Evolutionary conservation across 1,284 basidiomycete genomes (phyloP).

Genomic region (Cryptococcus hybrid): DNA sequence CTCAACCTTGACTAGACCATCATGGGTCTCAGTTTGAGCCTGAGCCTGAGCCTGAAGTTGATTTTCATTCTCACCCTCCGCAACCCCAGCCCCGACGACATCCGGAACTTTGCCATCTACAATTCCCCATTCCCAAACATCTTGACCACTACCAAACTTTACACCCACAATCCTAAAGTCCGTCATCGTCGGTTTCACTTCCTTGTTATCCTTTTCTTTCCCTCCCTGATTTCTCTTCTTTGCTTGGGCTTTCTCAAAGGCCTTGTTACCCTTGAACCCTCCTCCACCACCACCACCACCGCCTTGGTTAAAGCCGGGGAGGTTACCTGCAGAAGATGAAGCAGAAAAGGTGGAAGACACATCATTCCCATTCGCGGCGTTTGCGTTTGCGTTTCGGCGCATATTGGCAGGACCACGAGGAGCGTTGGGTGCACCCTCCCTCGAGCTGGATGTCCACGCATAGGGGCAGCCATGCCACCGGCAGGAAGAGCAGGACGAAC

Average conservation of each 20-base stretch:
- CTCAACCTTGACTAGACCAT: neutral
- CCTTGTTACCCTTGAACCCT: neutral
- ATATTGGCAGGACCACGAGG: slow-evolving; percentile 27
- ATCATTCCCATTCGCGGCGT: neutral
- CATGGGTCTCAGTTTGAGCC: neutral
- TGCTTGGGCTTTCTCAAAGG: neutral
- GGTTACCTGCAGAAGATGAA: neutral
- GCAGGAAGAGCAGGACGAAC: slow-evolving; percentile 33
- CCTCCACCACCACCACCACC: neutral
- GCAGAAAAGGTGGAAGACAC: neutral
- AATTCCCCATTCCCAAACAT: slow-evolving; percentile 52
- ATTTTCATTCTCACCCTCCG: slow-evolving; percentile 11
- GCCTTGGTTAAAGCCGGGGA: neutral
- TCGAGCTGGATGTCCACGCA: slow-evolving; percentile 7
- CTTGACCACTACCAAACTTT: slow-evolving; percentile 57
- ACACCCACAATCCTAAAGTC: slow-evolving; percentile 94
- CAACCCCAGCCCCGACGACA: slow-evolving; percentile 16
- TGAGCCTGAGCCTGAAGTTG: neutral
- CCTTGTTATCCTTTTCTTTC: slow-evolving; percentile 48
- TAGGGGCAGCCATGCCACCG: slow-evolving; percentile 32
- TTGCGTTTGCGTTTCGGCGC: slow-evolving; percentile 9
- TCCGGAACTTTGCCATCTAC: slow-evolving; percentile 26
- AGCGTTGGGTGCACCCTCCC: slow-evolving; percentile 24
- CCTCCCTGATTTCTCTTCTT: slow-evolving; percentile 20
- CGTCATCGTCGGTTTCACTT: slow-evolving; percentile 76